Evolutionary conservation across 345 rosid genomes (phyloP), one percentile per base, ranked within the genome.

Genomic region (Crucihimalaya himalaica): DNA sequence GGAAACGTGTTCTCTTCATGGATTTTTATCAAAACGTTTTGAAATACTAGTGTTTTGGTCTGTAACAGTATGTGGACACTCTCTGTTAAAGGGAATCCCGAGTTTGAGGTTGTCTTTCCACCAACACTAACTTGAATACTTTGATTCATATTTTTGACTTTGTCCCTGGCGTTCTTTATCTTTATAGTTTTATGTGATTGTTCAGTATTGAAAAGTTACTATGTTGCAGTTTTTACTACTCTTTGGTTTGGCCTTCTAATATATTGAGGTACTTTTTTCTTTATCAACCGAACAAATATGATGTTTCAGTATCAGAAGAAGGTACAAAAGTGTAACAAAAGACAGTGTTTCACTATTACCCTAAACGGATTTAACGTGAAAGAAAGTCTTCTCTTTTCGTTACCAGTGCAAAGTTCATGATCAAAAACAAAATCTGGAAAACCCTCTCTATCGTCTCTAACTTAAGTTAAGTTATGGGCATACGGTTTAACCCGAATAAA

Each of bases 91-190:
- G 79, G 55, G 55, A 42, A 60, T 21, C 69, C 27, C 5, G 20
- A 39, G 52, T 37, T 8, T 39, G 68, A 75, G 46, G 40, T 74
- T 51, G 47, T 68, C 64, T 43, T 61, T 58, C 62, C 5, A 40
- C 54, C 54, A 58, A 74, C 56, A 43, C 64, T 55, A 32, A 54
- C 64, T 63, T 54, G 57, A 63, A 43, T 43, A 54, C 55, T 60
- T 42, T 51, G 37, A 60, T 48, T 48, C 20, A 31, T 31, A 47
- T 46, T 40, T 64, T 65, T 34, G 34, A n/a, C 40, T 18, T 51
- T 28, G 0, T 25, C 23, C 23, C 14, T 40, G 23, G 0, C 12
- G 3, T 52, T 32, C 65, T 34, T 34, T 16, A 25, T 66, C 5
- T 47, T 56, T 46, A 4, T 53, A 10, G 32, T 40, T 66, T 19